These are phyloP conservation scores for Gracilariopsis chorda DNA, from an alignment of 23 red algal species.

Conservation along the genomic window DNA sequence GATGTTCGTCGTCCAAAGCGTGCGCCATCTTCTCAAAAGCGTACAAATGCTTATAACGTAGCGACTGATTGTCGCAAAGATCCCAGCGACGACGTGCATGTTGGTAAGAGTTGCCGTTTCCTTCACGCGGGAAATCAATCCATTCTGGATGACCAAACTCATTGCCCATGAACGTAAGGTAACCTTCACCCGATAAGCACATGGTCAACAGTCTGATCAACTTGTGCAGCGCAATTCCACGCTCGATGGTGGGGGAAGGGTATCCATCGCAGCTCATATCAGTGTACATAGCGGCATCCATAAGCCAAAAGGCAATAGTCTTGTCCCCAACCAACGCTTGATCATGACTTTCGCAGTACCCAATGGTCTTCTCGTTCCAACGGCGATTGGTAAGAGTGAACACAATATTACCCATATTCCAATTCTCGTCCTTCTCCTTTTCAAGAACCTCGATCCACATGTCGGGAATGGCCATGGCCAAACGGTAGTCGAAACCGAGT, in stretches of 20 bases:
- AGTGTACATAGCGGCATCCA: slow-evolving; percentile 98
- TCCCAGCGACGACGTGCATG: slow-evolving; percentile 97
- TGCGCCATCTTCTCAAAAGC: slow-evolving; percentile 85
- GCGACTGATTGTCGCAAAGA: slow-evolving; percentile 69
- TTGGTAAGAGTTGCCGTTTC: slow-evolving; percentile 93
- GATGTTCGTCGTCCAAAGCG: slow-evolving; percentile 58
- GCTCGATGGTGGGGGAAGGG: slow-evolving; percentile 65
- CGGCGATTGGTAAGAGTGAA: slow-evolving; percentile 94
- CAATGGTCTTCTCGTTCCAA: slow-evolving; percentile 96
- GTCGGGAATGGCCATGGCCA: slow-evolving; percentile 98
- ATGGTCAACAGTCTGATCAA: slow-evolving; percentile 96
- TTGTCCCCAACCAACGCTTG: slow-evolving; percentile 99
- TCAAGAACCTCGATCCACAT: slow-evolving; percentile 95
- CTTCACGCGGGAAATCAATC: slow-evolving; percentile 99
- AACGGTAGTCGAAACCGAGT: slow-evolving; percentile 96
- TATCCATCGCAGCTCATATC: slow-evolving; percentile 74
- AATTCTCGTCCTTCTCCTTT: slow-evolving; percentile 96
- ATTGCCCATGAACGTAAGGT: slow-evolving; percentile 99
- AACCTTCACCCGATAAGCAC: slow-evolving; percentile 91
- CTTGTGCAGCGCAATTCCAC: slow-evolving; percentile 98
- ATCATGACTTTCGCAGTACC: slow-evolving; percentile 97
- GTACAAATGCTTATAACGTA: slow-evolving; percentile 85
- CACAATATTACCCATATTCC: slow-evolving; percentile 98
- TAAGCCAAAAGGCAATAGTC: slow-evolving; percentile 97
- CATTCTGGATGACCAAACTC: slow-evolving; percentile 99